Evolutionary conservation across 371 early-diverging fungal species (phyloP), one percentile per base, ranked within the genome.

Genomic region (Mycotypha africana): DNA sequence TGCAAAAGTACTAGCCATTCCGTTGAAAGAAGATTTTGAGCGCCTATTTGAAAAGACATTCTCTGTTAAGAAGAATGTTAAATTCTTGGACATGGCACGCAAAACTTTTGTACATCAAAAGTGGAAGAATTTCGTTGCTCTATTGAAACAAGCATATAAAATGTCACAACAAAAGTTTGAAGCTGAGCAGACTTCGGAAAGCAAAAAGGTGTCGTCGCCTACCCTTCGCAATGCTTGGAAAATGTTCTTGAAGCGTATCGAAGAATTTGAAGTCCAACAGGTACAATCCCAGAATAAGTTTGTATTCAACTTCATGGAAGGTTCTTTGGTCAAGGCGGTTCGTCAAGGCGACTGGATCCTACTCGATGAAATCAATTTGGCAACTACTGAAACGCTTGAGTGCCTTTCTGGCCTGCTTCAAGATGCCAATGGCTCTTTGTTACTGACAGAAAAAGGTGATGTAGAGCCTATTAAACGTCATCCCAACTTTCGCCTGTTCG

Each of bases 311-410:
- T 99, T 95, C 62, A 81, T 94, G 60, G 96, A 98, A 65, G 98
- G 99, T 22, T 70, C 91, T 2, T 70, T 99, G 3, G 91, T 93
- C 3, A 78, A 88, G 62, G 98, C 99, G 1, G 85, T 98, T 4
- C 79, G 81, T 36, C 74, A 88, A 9, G 99, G 99, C 24, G 85
- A 91, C 51, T 99, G 98, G 98, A 84, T 99, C 23, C 65, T 99
- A 46, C 76, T 99, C n/a, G 99, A 99, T 70, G 99, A 99, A 76
- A 89, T 99, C 65, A 99, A 99, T 66, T 74, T 99, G 58, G 96
- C 97, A 6, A 78, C 92, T 3, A 82, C 96, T 5, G 99, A 99
- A 66, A 95, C 97, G 0, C 68, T 99, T 20, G 92, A 95, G 41
- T 88, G 91, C 51, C 66, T 98, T 25, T 87, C 89, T 42, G 91